Percentiles rank a stretch among this genome's conserved stretches.
Conservation (phyloP, 2,329 filamentous ascomycete genomes). For the Fusarium poae region DNA sequence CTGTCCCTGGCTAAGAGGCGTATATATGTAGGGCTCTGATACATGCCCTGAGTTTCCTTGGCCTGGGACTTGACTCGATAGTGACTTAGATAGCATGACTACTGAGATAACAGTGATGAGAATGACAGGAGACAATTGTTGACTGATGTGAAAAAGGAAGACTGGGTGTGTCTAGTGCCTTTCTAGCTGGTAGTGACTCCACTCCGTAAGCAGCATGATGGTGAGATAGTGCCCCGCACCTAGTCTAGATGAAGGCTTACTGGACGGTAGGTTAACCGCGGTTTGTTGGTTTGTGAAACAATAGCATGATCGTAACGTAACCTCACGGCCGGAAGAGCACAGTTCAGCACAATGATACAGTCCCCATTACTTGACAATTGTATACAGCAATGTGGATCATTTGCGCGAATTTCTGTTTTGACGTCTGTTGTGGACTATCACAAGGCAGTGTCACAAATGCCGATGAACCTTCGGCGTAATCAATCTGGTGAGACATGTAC, state of each 20-base stretch:
- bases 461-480: neutral
- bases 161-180: too few species aligned
- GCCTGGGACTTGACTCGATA: accelerated
- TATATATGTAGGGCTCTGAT: neutral
- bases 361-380: accelerated
- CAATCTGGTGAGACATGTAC: neutral
- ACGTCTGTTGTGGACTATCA: neutral
- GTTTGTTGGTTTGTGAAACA: neutral
- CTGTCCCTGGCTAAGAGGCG: neutral
- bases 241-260: too few species aligned
- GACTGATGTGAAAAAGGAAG: accelerated
- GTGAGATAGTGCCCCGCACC: neutral
- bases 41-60: accelerated
- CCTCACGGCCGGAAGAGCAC: too few species aligned
- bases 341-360: too few species aligned
- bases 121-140: neutral
- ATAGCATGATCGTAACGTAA: neutral
- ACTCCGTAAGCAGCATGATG: neutral
- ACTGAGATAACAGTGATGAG: accelerated
- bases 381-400: too few species aligned
- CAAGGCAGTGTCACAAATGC: neutral
- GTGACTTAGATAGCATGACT: accelerated
- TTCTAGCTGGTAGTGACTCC: neutral
- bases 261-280: too few species aligned
- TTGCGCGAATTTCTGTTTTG: neutral